These are phyloP conservation scores for Viridothelium virens DNA, from an alignment of 495 filamentous ascomycete species.

Conservation along the genomic window DNA sequence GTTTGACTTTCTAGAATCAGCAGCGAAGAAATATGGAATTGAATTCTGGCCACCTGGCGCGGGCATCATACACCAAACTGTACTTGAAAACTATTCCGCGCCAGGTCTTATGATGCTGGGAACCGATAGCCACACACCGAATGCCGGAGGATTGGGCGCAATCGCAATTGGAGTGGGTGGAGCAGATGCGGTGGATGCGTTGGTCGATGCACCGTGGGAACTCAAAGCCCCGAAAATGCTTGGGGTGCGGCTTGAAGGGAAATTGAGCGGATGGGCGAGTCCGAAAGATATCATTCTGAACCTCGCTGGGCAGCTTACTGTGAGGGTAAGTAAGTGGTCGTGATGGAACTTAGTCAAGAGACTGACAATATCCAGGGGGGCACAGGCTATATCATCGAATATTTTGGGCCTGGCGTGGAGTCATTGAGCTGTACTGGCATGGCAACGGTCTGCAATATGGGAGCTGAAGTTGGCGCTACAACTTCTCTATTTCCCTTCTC, in stretches of 20 bases:
- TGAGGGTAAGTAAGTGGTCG: slow-evolving; percentile 43
- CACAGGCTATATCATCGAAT: slow-evolving; percentile 91
- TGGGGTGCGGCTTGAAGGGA: slow-evolving; percentile 76
- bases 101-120: slow-evolving; percentile 99
- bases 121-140: slow-evolving; percentile 96
- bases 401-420: slow-evolving; percentile 80
- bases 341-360: background rate
- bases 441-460: slow-evolving; percentile 90
- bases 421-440: slow-evolving; percentile 86
- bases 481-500: slow-evolving; percentile 91
- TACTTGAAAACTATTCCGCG: slow-evolving; percentile 96
- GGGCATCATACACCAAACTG: slow-evolving; percentile 98
- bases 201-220: slow-evolving; percentile 96
- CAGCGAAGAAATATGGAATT: slow-evolving; percentile 91
- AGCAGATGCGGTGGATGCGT: slow-evolving; percentile 92
- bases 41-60: slow-evolving; percentile 98
- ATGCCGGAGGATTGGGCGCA: slow-evolving; percentile 84
- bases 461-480: slow-evolving; percentile 87
- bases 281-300: slow-evolving; percentile 93
- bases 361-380: slow-evolving; percentile 49
- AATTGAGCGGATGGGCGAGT: slow-evolving; percentile 80
- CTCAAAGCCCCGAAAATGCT: slow-evolving; percentile 85
- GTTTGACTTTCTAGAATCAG: slow-evolving; percentile 93
- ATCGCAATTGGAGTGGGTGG: slow-evolving; percentile 97
- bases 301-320: slow-evolving; percentile 83